These are phyloP conservation scores for Metroxylon sagu DNA, from an alignment of 176 grass and related monocot species.

Conservation along the genomic window DNA sequence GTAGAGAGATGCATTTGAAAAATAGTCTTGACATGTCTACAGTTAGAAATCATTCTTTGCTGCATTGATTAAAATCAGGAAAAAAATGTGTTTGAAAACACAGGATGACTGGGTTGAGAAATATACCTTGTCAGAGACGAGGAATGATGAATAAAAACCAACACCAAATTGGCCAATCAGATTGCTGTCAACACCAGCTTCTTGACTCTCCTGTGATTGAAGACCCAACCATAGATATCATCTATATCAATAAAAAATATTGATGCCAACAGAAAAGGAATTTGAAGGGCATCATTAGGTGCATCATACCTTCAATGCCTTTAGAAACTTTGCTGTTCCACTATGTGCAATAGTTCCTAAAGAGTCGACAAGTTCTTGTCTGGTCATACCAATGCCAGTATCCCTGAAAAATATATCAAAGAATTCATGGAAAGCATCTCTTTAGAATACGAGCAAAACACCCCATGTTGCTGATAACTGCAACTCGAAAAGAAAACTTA, in stretches of 20 bases:
- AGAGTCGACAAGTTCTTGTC: constrained; percentile 81
- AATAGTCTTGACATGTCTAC: no score
- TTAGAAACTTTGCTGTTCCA: constrained; percentile 93
- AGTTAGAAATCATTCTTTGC: no score
- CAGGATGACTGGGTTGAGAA: background rate
- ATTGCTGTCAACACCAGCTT: constrained; percentile 74
- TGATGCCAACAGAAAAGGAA: no score
- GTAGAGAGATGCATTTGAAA: no score
- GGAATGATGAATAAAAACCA: constrained; percentile 92
- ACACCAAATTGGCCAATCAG: constrained; percentile 99
- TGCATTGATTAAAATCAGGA: no score
- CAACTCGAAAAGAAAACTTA: constrained; percentile 18
- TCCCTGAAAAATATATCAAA: constrained; percentile 46
- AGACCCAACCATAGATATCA: background rate
- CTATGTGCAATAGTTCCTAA: constrained; percentile 94
- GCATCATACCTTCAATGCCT: constrained; percentile 69
- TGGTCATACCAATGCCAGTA: constrained; percentile 96
- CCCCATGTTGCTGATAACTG: no score
- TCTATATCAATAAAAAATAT: background rate
- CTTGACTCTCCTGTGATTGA: constrained; percentile 77
- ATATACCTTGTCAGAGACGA: constrained; percentile 87
- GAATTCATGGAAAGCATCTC: no score
- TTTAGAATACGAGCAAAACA: no score
- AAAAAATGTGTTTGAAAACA: no score
- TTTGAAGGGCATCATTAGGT: no score